Evolutionary conservation across 2,329 filamentous ascomycete species (phyloP).

Genomic region (Clonostachys byssicola): DNA sequence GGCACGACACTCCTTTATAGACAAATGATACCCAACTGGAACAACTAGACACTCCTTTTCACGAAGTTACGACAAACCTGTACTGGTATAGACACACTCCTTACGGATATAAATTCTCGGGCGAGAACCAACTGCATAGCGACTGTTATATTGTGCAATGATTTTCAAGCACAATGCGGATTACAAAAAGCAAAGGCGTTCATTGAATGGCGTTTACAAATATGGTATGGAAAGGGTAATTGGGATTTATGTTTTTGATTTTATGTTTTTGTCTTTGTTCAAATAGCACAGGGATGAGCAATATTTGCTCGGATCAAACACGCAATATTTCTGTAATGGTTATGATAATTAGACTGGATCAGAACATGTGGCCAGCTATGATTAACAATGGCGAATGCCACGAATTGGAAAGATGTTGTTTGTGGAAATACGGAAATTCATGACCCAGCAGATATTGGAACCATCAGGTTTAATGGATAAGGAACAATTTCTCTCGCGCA

Average conservation of each 20-base stretch:
- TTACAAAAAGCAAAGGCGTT: slow-evolving; percentile 18
- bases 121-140: slow-evolving; percentile 48
- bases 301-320: too few species aligned
- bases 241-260: slow-evolving; percentile 4
- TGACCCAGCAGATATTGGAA: too few species aligned
- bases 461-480: too few species aligned
- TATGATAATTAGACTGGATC: too few species aligned
- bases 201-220: neutral
- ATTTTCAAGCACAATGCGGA: slow-evolving; percentile 3
- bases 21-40: slow-evolving; percentile 17
- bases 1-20: slow-evolving; percentile 18
- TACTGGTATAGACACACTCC: slow-evolving; percentile 37
- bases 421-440: too few species aligned
- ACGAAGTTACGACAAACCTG: slow-evolving; percentile 28
- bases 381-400: too few species aligned
- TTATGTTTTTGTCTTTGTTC: too few species aligned
- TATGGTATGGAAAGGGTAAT: slow-evolving; percentile 6
- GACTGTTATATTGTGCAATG: slow-evolving; percentile 34
- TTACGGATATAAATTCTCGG: slow-evolving; percentile 30
- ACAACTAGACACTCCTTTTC: slow-evolving; percentile 26
- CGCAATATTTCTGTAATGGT: too few species aligned
- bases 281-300: too few species aligned
- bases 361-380: too few species aligned
- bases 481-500: too few species aligned
- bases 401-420: too few species aligned